Conservation (phyloP, 169 alveolate species). For the Babesia microti region DNA sequence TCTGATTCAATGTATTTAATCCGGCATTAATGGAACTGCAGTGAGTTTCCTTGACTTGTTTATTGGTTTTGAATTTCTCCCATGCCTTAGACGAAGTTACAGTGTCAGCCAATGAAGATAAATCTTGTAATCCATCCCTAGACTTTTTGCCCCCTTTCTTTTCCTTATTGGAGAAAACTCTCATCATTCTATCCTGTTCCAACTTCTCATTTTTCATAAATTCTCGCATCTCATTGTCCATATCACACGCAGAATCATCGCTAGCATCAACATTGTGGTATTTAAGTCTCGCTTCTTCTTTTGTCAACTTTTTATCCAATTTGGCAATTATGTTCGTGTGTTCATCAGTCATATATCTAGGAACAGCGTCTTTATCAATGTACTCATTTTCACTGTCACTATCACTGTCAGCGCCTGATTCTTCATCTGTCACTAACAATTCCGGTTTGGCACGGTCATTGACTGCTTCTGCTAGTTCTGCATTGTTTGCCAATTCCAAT, state of each 20-base stretch:
- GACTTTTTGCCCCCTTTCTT: slow-evolving; percentile 15
- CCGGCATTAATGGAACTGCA: not conserved
- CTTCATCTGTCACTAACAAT: slow-evolving; percentile 7
- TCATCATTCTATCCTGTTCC: slow-evolving; percentile 39
- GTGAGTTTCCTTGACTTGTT: not conserved
- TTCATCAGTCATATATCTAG: slow-evolving; percentile 1
- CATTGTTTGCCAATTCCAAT: slow-evolving; percentile 13
- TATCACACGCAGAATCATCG: slow-evolving; percentile 4
- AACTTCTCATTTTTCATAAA: slow-evolving; percentile 22
- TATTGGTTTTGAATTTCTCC: not conserved
- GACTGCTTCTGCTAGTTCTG: no score
- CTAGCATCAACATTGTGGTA: slow-evolving; percentile 3
- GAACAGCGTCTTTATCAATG: slow-evolving; percentile 7
- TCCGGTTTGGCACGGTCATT: no score
- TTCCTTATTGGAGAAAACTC: slow-evolving; percentile 32
- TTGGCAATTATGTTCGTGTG: not conserved
- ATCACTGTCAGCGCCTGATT: slow-evolving; percentile 13
- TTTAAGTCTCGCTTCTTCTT: no score
- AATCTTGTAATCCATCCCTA: not conserved
- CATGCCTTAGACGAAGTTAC: not conserved
- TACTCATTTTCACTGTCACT: not conserved
- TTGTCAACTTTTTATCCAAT: no score
- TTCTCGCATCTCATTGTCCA: slow-evolving; percentile 19
- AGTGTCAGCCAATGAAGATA: not conserved
- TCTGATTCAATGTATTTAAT: not conserved